phyloP scores from a whole-genome alignment of 768 basidiomycete species.

The Dacryopinax primogenitus region DNA sequence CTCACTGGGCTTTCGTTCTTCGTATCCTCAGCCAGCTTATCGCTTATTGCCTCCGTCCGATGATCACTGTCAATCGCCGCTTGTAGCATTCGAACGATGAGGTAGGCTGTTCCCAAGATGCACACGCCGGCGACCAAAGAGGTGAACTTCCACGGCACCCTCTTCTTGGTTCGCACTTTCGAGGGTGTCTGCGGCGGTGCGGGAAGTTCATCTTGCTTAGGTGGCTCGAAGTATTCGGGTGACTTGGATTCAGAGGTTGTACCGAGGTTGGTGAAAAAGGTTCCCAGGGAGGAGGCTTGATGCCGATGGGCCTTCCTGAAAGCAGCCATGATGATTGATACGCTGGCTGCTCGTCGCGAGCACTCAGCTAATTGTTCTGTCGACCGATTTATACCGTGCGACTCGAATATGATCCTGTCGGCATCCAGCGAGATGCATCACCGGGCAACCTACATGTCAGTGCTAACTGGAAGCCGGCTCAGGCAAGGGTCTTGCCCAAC shows the following conservation, averaged over 20 bases:
- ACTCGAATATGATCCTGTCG: no score
- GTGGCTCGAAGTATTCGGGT: neutral
- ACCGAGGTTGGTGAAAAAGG: neutral
- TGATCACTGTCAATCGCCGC: neutral
- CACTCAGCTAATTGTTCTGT: neutral
- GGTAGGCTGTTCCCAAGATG: neutral
- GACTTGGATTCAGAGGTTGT: neutral
- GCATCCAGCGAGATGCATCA: no score
- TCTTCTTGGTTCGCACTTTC: neutral
- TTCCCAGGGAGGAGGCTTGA: neutral
- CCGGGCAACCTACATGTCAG: no score
- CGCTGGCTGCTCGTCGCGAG: neutral
- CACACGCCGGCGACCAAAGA: neutral
- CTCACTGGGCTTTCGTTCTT: neutral
- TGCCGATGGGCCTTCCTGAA: neutral
- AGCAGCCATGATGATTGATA: neutral
- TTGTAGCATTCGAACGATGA: neutral
- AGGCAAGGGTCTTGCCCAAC: no score
- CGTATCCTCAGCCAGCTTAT: neutral
- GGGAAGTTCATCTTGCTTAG: neutral
- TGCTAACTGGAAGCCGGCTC: no score
- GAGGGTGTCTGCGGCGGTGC: neutral
- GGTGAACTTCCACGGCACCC: conserved; percentile 1
- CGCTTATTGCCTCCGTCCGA: neutral
- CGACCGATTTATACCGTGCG: no score